These are phyloP conservation scores for Citrullus amarus DNA, from an alignment of 306 rosid species.

Conservation along the genomic window DNA sequence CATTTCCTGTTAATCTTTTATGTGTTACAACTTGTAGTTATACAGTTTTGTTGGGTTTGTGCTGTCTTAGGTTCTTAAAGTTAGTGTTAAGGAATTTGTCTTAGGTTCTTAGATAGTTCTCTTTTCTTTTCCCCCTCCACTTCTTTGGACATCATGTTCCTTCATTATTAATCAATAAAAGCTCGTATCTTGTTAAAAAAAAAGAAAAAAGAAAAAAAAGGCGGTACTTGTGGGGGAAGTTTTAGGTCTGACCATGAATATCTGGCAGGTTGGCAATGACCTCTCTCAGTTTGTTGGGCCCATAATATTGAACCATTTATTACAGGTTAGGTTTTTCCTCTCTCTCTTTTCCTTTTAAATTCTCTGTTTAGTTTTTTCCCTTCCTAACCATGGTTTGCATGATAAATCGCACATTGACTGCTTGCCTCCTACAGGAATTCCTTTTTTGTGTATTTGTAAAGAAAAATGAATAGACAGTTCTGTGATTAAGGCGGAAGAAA, in stretches of 20 bases:
- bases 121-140: too few relatives aligned
- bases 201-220: not conserved
- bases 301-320: conserved; percentile 47
- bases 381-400: not conserved
- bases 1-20: too few relatives aligned
- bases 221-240: not conserved
- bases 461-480: not conserved
- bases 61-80: too few relatives aligned
- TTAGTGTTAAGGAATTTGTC: too few relatives aligned
- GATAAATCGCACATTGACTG: not conserved
- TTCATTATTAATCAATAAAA: not conserved
- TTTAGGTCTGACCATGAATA: not conserved
- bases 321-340: conserved; percentile 37
- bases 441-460: not conserved
- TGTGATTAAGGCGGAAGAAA: not conserved
- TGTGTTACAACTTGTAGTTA: too few relatives aligned
- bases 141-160: not conserved
- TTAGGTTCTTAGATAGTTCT: too few relatives aligned
- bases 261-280: conserved; percentile 58
- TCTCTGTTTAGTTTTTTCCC: too few relatives aligned
- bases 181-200: not conserved
- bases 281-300: conserved; percentile 80
- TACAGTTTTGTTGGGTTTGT: too few relatives aligned
- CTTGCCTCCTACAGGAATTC: not conserved
- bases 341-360: not conserved